Percentiles rank a stretch among this genome's conserved stretches.
Conservation (phyloP, 306 rosid genomes). For the Parietaria judaica region DNA sequence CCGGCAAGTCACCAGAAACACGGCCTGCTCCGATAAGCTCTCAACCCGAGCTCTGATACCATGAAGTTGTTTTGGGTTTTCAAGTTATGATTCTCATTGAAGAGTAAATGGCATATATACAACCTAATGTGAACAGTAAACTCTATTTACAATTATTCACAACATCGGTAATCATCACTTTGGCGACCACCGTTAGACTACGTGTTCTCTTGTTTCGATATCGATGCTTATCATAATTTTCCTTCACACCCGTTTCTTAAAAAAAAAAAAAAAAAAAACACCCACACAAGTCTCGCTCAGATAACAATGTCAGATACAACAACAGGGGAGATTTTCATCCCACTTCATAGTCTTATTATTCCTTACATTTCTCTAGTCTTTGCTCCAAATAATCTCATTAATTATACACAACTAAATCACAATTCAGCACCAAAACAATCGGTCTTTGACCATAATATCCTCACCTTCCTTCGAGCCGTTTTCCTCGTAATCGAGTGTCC, state of each 20-base stretch:
- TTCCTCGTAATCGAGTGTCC: constrained; percentile 77
- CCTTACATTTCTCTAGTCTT: background rate
- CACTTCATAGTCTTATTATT: background rate
- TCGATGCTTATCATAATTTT: too few species aligned
- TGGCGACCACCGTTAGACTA: too few species aligned
- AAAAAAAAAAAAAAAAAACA: background rate
- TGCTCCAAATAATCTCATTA: background rate
- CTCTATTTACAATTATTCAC: too few species aligned
- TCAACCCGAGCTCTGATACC: too few species aligned
- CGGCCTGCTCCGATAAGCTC: too few species aligned
- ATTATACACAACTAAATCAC: background rate
- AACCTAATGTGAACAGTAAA: too few species aligned
- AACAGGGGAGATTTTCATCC: background rate
- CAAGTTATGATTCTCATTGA: too few species aligned
- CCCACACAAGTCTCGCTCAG: background rate
- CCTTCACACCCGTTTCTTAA: background rate
- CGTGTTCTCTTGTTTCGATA: too few species aligned
- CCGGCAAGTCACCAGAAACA: too few species aligned
- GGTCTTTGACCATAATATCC: constrained; percentile 45
- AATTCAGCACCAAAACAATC: constrained; percentile 57
- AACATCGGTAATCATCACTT: too few species aligned
- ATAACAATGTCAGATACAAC: background rate
- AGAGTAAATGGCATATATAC: too few species aligned
- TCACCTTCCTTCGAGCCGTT: constrained; percentile 34
- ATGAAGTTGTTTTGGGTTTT: too few species aligned